Evolutionary conservation across 2,329 filamentous ascomycete species (phyloP), one percentile per base, ranked within the genome.

Genomic region (Aplosporella prunicola): DNA sequence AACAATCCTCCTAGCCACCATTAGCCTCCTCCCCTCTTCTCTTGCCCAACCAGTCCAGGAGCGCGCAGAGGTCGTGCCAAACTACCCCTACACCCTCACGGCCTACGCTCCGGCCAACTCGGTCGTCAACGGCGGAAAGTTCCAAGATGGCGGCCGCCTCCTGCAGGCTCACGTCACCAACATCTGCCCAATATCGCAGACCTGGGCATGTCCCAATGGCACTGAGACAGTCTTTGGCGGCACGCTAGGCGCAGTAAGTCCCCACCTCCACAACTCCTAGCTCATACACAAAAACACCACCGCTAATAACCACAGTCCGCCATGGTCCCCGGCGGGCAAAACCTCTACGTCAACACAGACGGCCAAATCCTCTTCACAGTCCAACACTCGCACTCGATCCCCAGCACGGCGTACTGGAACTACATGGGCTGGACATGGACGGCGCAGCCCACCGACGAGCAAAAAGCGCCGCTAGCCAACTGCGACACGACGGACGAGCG

Each of bases 291-390:
- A 9, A 4, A 7, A 18, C 6, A 14, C 34, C 22, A 2, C 18
- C 22, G 9, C 18, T 18, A 13, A 16, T 14, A 18, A 16, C 10
- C 24, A 13, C 35, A 45, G 43, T 14, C 29, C 5, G 39, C 43
- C 15, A 24, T 34, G 27, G 47, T 49, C n/a, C 47, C 47, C 23
- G 47, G 47, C 24, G 45, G 47, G 20, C 47, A 50, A 41, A 43
- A 46, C 14, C 35, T 49, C 28, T 50, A 43, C 37, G 46, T 50
- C 30, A 29, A 39, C 13, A 18, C 14, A 25, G 42, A 43, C 16
- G 47, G 47, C 11, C 9, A 24, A 2, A 47, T 47, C 7, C 14
- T 9, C 20, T 49, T 50, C 24, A 50, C 47, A 1, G 38, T 45
- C n/a, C 43, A 47, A 25, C 46, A 50, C 34, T 44, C 45, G 10